Evolutionary conservation across 306 rosid genomes (phyloP).

Genomic region (Corylus avellana): DNA sequence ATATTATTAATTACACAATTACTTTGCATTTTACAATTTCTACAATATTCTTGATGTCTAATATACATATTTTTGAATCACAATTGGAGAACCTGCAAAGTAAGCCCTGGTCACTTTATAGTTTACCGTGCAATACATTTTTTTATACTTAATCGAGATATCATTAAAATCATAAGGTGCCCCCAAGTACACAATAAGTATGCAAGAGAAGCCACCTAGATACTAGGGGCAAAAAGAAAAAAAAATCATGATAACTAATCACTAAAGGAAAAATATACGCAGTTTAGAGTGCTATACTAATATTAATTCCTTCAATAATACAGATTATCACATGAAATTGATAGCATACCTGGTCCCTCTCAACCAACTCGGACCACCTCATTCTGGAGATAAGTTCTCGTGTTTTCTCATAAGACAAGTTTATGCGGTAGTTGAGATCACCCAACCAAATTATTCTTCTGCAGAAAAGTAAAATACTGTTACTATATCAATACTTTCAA

Average conservation of each 20-base stretch:
- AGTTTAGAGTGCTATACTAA: background rate
- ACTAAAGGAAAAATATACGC: too few species aligned
- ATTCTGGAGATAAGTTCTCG: constrained; percentile 67
- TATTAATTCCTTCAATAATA: background rate
- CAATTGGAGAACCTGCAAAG: background rate
- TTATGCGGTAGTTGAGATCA: constrained; percentile 87
- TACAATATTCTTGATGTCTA: background rate
- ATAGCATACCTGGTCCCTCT: constrained; percentile 77
- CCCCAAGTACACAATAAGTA: too few species aligned
- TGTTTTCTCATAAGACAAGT: constrained; percentile 69
- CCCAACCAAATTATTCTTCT: constrained; percentile 94
- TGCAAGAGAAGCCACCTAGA: too few species aligned
- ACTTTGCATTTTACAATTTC: background rate
- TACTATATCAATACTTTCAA: background rate
- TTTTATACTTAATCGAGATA: too few species aligned
- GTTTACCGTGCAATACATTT: background rate
- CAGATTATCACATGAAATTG: constrained; percentile 12
- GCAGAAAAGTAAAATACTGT: constrained; percentile 37
- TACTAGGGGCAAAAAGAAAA: too few species aligned
- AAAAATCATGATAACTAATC: too few species aligned
- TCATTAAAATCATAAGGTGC: too few species aligned
- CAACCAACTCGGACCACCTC: constrained; percentile 68
- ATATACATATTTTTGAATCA: background rate
- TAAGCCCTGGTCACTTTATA: background rate
- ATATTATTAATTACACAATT: background rate